Evolutionary conservation across 371 early-diverging fungal species (phyloP).

Genomic region (Encephalitozoon hellem): DNA sequence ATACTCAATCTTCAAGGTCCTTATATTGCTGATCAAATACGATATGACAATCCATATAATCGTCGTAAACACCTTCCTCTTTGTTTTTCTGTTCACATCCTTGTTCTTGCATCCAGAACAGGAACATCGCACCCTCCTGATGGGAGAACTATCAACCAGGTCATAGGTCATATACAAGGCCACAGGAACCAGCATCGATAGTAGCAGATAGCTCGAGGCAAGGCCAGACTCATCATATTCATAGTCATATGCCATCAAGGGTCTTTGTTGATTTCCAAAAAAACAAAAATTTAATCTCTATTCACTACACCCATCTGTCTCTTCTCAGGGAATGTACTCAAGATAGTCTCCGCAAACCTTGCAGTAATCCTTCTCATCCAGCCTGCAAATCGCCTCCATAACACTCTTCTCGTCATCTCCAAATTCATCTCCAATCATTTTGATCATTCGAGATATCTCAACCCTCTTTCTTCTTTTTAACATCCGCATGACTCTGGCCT

Average conservation of each 20-base stretch:
- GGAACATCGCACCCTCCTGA: conserved; percentile 4
- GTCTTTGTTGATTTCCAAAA: conserved; percentile 15
- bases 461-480: not conserved
- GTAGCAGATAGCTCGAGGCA: conserved; percentile 48
- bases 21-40: conserved; percentile 38
- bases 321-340: not conserved
- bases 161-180: conserved; percentile 19
- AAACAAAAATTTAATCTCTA: conserved; percentile 20
- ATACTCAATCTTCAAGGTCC: conserved; percentile 36
- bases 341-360: not conserved
- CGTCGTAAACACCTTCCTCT: not conserved
- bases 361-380: not conserved
- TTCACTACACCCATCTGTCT: not conserved
- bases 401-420: not conserved
- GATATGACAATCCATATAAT: not conserved
- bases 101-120: conserved; percentile 42
- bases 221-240: conserved; percentile 57
- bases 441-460: not conserved
- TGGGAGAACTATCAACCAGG: not conserved
- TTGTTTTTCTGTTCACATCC: not conserved
- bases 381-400: not conserved
- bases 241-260: conserved; percentile 47
- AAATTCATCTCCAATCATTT: not conserved
- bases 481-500: not conserved
- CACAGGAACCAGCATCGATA: conserved; percentile 44